Evolutionary conservation across 176 grass and related monocot species (phyloP).

Genomic region (Ampelocalamus luodianensis): DNA sequence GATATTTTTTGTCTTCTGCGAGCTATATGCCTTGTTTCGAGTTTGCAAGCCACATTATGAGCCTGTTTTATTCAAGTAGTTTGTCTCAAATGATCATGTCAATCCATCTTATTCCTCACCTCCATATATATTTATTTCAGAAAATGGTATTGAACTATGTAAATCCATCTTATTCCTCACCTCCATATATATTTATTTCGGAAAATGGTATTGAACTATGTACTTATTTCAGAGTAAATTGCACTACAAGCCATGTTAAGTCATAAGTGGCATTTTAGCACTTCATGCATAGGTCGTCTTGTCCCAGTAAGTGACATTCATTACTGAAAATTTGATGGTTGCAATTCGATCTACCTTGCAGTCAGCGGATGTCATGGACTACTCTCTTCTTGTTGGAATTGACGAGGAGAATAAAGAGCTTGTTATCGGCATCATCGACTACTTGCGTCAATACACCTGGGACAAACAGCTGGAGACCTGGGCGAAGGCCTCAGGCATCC

Average conservation of each 20-base stretch:
- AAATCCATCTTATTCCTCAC: not conserved
- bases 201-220: not conserved
- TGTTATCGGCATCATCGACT: slow-evolving; percentile 93
- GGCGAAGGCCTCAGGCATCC: slow-evolving; percentile 92
- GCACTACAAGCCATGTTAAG: not conserved
- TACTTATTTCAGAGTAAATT: not conserved
- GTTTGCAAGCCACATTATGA: not conserved
- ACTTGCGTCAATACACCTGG: slow-evolving; percentile 97
- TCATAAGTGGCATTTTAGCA: not conserved
- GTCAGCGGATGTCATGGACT: slow-evolving; percentile 91
- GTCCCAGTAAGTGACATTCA: not conserved
- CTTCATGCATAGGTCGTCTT: not conserved
- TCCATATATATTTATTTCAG: not conserved
- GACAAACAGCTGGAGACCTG: slow-evolving; percentile 97
- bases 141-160: slow-evolving; percentile 8
- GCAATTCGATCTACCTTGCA: slow-evolving; percentile 43
- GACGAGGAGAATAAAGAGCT: slow-evolving; percentile 85
- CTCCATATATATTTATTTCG: not conserved
- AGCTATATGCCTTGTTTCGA: slow-evolving; percentile 20
- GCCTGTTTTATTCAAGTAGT: slow-evolving; percentile 3
- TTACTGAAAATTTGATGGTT: not conserved
- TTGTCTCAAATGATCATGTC: not conserved
- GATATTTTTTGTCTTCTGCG: not conserved
- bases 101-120: not conserved
- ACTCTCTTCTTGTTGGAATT: slow-evolving; percentile 90